These are phyloP conservation scores for Pouteria campechiana DNA, from an alignment of 179 eudicot genomes.

Conservation along the genomic window DNA sequence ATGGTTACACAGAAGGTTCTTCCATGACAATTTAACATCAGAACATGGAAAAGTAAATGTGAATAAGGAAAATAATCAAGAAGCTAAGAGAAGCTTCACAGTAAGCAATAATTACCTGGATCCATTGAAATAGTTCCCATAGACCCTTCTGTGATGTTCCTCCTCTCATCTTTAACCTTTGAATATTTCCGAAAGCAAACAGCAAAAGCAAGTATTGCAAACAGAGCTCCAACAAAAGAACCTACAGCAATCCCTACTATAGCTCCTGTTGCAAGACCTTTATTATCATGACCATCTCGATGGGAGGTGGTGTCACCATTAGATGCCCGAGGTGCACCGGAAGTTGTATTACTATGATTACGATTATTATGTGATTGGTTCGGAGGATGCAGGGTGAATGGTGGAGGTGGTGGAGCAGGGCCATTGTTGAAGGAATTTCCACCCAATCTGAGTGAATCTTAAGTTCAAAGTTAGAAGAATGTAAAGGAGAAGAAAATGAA, in stretches of 20 bases:
- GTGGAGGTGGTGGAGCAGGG: conserved; percentile 98
- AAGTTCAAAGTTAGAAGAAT: conserved; percentile 3
- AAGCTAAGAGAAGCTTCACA: too few species aligned
- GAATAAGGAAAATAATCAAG: too few species aligned
- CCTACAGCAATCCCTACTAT: conserved; percentile 64
- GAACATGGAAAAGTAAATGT: too few species aligned
- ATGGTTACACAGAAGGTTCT: too few species aligned
- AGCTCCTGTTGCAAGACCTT: conserved; percentile 45
- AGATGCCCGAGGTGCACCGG: conserved; percentile 31
- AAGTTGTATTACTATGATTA: conserved; percentile 33
- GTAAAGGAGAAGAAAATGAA: not conserved
- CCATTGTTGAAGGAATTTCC: conserved; percentile 86
- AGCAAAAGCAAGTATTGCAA: conserved; percentile 43
- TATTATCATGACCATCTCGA: conserved; percentile 27
- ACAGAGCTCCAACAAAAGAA: conserved; percentile 30
- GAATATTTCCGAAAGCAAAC: conserved; percentile 49
- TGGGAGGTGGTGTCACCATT: conserved; percentile 19
- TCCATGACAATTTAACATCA: too few species aligned
- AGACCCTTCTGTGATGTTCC: too few species aligned
- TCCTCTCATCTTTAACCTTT: conserved; percentile 29
- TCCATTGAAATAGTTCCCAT: conserved; percentile 26
- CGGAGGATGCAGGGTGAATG: conserved; percentile 81
- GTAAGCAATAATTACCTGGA: conserved; percentile 53
- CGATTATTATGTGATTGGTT: conserved; percentile 39
- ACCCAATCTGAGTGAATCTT: conserved; percentile 38